Evolutionary conservation across 208 protist species (phyloP), one percentile per base, ranked within the genome.

Genomic region (Trypanosoma congolense): DNA sequence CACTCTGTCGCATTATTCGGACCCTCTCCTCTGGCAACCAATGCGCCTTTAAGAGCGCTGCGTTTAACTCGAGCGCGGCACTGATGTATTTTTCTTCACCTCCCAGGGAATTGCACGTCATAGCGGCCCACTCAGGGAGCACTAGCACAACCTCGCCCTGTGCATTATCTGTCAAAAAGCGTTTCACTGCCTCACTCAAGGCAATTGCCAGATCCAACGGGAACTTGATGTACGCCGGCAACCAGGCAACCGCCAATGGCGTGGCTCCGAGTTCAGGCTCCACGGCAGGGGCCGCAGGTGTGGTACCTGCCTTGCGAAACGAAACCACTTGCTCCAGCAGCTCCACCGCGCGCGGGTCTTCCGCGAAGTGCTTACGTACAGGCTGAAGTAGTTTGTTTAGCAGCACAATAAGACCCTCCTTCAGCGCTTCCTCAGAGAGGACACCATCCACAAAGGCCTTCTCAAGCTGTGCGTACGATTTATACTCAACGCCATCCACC

Each of bases 321-420:
- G 65, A 74, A 56, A 86, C 91, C n/a, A 98, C 95, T 44, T 75
- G 59, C 50, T 87, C 80, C 14, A 98, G 72, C 24, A 99, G 73
- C 9, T 65, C 57, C 35, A 75, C 78, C 16, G 96, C 97, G 38
- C 86, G 62, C 2, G 69, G 47, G 68, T 98, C 76, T 30, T 75
- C 71, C 0, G 60, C 52, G 42, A 98, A 98, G 75, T 99, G 96
- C 22, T 89, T 61, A 19, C 96, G 79, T 9, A 99, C 96, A 25
- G 97, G 97, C 24, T 96, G 82, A 4, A 99, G 73, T 6, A 97
- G 68, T 5, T 4, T 22, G 71, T 99, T 98, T 44, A 98, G 70
- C 22, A 75, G 75, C 3, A 42, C 40, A 33, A 89, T 76, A 22
- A 98, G 74, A 16, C 60, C 69, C 51, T 64, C 59, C 74, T 98